Conservation (phyloP, 2,329 filamentous ascomycete genomes). For the Orbilia brochopaga region DNA sequence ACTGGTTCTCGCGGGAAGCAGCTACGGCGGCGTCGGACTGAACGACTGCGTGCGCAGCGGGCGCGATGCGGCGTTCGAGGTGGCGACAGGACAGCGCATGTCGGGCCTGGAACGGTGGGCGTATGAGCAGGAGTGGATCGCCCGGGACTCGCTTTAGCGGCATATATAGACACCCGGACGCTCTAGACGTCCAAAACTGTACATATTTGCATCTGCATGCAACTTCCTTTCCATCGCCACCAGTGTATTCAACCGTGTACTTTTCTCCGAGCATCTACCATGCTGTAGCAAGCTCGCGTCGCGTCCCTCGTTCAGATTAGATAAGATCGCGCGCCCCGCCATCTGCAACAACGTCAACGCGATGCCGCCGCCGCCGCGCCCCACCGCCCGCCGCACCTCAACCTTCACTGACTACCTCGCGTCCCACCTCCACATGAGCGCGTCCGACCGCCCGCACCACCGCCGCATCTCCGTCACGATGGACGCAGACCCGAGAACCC, state of each 20-base stretch:
- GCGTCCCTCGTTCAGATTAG: slow-evolving; percentile 13
- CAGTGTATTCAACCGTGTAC: too few species aligned
- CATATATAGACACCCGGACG: not conserved
- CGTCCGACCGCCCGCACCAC: slow-evolving; percentile 3
- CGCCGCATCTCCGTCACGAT: slow-evolving; percentile 18
- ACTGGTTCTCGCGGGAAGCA: slow-evolving; percentile 61
- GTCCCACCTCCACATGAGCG: not conserved
- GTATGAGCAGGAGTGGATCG: slow-evolving; percentile 54
- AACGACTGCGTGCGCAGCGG: slow-evolving; percentile 66
- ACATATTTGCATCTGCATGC: not conserved
- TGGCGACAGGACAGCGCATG: slow-evolving; percentile 56
- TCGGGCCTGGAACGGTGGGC: slow-evolving; percentile 59
- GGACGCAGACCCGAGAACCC: not conserved
- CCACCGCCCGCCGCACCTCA: slow-evolving; percentile 15
- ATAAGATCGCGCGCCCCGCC: not conserved
- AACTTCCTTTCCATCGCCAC: not conserved
- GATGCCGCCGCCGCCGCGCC: slow-evolving; percentile 27
- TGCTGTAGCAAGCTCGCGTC: too few species aligned
- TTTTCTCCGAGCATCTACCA: too few species aligned
- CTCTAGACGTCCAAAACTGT: not conserved
- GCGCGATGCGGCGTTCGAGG: slow-evolving; percentile 62
- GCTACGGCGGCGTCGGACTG: slow-evolving; percentile 63
- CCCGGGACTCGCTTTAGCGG: slow-evolving; percentile 21
- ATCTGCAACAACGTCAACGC: slow-evolving; percentile 46
- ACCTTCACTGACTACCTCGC: slow-evolving; percentile 8